Evolutionary conservation across 2,329 filamentous ascomycete species (phyloP).

Genomic region (Proliferodiscus dingleyae): DNA sequence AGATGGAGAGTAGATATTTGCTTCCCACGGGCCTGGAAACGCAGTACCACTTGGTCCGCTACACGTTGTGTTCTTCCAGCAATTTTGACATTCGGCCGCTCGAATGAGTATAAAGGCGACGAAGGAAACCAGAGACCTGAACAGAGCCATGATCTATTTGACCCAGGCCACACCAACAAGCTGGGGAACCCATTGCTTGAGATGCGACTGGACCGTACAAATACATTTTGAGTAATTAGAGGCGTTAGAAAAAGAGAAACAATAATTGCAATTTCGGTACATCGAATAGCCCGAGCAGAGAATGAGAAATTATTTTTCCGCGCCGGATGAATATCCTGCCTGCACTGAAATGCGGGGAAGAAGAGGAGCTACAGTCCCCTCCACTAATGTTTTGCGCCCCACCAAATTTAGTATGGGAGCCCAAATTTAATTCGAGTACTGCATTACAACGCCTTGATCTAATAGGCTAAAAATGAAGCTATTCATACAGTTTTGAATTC

Average conservation of each 20-base stretch:
- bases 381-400: no score
- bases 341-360: background rate
- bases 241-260: no score
- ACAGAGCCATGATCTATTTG: background rate
- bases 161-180: background rate
- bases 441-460: no score
- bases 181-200: background rate
- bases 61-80: slow-evolving; percentile 54
- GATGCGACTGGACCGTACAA: background rate
- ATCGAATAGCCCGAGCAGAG: background rate
- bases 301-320: background rate
- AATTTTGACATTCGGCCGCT: slow-evolving; percentile 28
- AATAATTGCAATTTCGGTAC: background rate
- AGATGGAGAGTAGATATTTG: slow-evolving; percentile 50
- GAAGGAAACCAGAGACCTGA: background rate
- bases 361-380: no score
- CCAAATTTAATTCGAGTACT: no score
- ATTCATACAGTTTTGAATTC: no score
- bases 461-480: no score
- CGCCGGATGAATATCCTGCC: background rate
- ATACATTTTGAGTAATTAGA: background rate
- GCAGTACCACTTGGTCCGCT: slow-evolving; percentile 43
- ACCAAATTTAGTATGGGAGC: no score
- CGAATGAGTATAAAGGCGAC: slow-evolving; percentile 1
- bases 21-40: slow-evolving; percentile 55